Evolutionary conservation across 2,329 filamentous ascomycete genomes (phyloP).

Genomic region (Colletotrichum simmondsii): DNA sequence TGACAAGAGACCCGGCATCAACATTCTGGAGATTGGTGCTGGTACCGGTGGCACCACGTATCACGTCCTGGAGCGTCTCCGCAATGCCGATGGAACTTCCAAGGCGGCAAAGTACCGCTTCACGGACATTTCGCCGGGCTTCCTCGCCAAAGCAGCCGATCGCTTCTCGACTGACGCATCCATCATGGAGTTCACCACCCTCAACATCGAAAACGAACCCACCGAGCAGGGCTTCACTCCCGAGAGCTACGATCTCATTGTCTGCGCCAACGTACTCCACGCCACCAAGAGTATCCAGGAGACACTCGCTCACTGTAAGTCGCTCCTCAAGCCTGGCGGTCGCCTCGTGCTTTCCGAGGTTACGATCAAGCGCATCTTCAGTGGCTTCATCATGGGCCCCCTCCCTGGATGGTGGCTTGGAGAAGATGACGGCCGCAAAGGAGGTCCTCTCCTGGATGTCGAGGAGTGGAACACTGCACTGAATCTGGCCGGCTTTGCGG

Average conservation of each 20-base stretch:
- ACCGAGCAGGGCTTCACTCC: slow-evolving; percentile 46
- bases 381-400: slow-evolving; percentile 43
- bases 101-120: slow-evolving; percentile 48
- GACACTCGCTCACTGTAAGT: slow-evolving; percentile 37
- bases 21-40: slow-evolving; percentile 25
- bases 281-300: slow-evolving; percentile 41
- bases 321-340: slow-evolving; percentile 43
- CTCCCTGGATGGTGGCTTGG: slow-evolving; percentile 51
- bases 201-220: slow-evolving; percentile 47
- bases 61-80: slow-evolving; percentile 27
- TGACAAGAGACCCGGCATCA: slow-evolving; percentile 38
- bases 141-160: slow-evolving; percentile 51
- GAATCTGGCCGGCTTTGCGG: slow-evolving; percentile 29
- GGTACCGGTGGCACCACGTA: slow-evolving; percentile 25
- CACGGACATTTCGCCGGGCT: slow-evolving; percentile 56
- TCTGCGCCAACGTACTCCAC: slow-evolving; percentile 46
- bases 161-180: slow-evolving; percentile 40
- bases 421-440: slow-evolving; percentile 36
- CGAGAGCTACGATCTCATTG: slow-evolving; percentile 47
- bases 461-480: slow-evolving; percentile 27
- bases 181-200: slow-evolving; percentile 37
- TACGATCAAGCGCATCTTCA: slow-evolving; percentile 37
- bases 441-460: slow-evolving; percentile 16
- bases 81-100: slow-evolving; percentile 20
- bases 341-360: slow-evolving; percentile 41